Evolutionary conservation across 2,329 filamentous ascomycete genomes (phyloP).

Genomic region (Lasiodiplodia sp.): DNA sequence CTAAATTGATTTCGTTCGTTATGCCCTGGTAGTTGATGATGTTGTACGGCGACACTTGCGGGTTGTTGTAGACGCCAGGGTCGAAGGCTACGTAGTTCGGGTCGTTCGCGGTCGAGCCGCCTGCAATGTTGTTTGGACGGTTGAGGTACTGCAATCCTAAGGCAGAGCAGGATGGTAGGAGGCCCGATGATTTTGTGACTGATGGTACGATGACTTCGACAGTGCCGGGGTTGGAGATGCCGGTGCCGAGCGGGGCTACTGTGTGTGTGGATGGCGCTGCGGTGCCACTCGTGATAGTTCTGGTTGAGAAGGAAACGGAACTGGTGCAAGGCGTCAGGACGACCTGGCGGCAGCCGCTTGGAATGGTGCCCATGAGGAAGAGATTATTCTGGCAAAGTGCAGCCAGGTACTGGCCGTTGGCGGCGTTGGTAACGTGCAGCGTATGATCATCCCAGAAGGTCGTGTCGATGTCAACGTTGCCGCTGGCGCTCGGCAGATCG

Average conservation of each 20-base stretch:
- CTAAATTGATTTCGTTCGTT: not conserved
- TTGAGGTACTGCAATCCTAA: not conserved
- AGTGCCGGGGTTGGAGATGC: not conserved
- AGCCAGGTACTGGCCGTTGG: not conserved
- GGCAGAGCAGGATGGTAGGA: not conserved
- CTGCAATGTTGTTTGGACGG: not conserved
- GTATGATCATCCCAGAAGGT: slow-evolving; percentile 2
- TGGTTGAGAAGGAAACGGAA: not conserved
- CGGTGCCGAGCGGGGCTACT: not conserved
- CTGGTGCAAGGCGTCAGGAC: not conserved
- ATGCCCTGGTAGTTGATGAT: not conserved
- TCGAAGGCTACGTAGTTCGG: not conserved
- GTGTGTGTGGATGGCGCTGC: not conserved
- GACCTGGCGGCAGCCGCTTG: not conserved
- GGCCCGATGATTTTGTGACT: no score
- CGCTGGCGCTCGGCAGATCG: not conserved
- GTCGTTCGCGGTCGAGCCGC: not conserved
- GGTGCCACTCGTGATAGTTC: not conserved
- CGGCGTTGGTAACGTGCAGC: not conserved
- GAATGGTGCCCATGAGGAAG: not conserved
- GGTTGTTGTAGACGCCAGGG: slow-evolving; percentile 12
- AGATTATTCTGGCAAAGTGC: not conserved
- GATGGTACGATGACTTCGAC: not conserved
- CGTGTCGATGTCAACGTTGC: not conserved
- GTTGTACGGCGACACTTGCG: not conserved